phyloP scores from a whole-genome alignment of 2,329 filamentous ascomycete genomes.

The Clarireedia sp. region DNA sequence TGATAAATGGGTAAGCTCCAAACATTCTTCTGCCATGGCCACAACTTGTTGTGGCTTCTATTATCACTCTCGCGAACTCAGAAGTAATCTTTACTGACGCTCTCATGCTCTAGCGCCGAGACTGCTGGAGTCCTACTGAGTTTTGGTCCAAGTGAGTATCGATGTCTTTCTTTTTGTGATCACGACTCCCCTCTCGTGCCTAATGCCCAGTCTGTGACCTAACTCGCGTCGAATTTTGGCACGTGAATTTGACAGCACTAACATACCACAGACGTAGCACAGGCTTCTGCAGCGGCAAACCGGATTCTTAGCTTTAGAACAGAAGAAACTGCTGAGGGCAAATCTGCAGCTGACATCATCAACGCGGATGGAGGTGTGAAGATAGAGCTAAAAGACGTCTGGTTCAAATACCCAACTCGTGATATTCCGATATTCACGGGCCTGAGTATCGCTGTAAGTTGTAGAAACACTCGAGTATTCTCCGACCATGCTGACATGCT shows the following conservation, averaged over 20 bases:
- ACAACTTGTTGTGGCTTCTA: too few species aligned
- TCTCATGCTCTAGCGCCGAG: conserved; percentile 31
- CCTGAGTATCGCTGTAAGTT: conserved; percentile 45
- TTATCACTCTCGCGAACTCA: too few species aligned
- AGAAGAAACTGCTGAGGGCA: neutral
- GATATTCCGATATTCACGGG: conserved; percentile 50
- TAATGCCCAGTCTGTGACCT: too few species aligned
- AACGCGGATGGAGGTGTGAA: conserved; percentile 38
- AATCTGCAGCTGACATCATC: conserved; percentile 13
- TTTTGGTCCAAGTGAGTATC: conserved; percentile 35
- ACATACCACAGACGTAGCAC: conserved; percentile 39
- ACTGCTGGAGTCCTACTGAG: conserved; percentile 45
- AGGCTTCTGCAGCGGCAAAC: conserved; percentile 51
- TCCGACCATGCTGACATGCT: conserved; percentile 10
- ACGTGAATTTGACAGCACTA: neutral
- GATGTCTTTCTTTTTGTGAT: neutral
- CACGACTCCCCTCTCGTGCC: neutral
- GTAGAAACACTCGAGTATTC: neutral
- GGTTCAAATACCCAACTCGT: conserved; percentile 54
- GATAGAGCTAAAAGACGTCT: conserved; percentile 48
- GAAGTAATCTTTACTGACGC: too few species aligned
- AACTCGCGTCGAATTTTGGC: too few species aligned
- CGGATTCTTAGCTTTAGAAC: conserved; percentile 41
- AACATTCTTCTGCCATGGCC: too few species aligned
- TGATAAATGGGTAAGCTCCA: conserved; percentile 35